These are phyloP conservation scores for Rhizopogon vesiculosus DNA, from an alignment of 768 basidiomycete species.

Conservation along the genomic window DNA sequence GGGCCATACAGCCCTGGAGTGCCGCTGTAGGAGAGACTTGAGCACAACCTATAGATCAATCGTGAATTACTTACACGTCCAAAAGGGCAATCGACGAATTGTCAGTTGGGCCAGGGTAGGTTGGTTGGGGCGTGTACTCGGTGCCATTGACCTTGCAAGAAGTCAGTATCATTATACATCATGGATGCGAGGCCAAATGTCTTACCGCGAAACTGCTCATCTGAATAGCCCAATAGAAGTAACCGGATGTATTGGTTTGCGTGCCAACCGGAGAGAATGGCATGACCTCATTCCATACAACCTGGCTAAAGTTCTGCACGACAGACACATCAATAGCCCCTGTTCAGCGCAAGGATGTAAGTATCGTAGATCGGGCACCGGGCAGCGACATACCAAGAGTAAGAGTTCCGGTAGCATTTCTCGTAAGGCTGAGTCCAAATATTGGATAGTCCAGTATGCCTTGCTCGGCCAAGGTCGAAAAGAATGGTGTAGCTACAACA, in stretches of 20 bases:
- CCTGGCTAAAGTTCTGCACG: slow-evolving; percentile 52
- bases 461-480: slow-evolving; percentile 54
- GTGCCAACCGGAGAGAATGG: slow-evolving; percentile 64
- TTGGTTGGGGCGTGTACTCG: slow-evolving; percentile 48
- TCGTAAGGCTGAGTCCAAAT: slow-evolving; percentile 65
- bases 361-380: background rate
- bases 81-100: slow-evolving; percentile 64
- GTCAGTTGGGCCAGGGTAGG: slow-evolving; percentile 52
- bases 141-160: slow-evolving; percentile 51
- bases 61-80: slow-evolving; percentile 52
- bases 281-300: slow-evolving; percentile 72
- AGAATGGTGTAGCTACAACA: slow-evolving; percentile 59
- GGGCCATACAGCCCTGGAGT: slow-evolving; percentile 70
- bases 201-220: slow-evolving; percentile 52
- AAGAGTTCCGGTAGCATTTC: slow-evolving; percentile 56
- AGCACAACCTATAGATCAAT: slow-evolving; percentile 1
- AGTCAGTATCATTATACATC: slow-evolving; percentile 1
- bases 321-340: slow-evolving; percentile 75
- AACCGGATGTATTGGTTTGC: slow-evolving; percentile 59
- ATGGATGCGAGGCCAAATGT: background rate
- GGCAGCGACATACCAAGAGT: slow-evolving; percentile 45
- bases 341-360: slow-evolving; percentile 20
- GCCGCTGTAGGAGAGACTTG: slow-evolving; percentile 41
- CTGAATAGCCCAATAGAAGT: slow-evolving; percentile 72
- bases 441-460: slow-evolving; percentile 70